Base-by-base conservation (phyloP, 1,139 yeast species). In the Hyphopichia wangnamkhiaoensis region DNA sequence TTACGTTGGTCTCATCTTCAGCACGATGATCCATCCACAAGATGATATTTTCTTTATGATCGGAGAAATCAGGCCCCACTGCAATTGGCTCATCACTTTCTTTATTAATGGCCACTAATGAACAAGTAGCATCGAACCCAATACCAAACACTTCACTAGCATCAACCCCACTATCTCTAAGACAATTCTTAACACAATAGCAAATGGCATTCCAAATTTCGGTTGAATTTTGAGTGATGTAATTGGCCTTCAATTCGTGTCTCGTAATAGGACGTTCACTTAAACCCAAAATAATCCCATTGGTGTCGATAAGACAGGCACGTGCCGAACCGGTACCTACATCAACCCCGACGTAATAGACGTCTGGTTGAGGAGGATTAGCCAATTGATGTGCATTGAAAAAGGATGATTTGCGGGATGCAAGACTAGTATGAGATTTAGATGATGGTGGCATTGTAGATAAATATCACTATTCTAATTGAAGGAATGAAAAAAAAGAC, bases 11-110 rank as follows among this genome's bases (percentile, higher is more conserved):
- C 61, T 91, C 96, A n/a, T 72, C 71, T n/a, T 74, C 82, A 1
- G 98, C 97, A 49, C 98, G 78, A 63, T 93, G 98, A 65, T 93
- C 98, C 97, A 93, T 91, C 98, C 98, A 93, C 43, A 93, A 68
- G 38, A 93, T 82, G 54, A 93, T 84, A 62, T 93, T 90, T 58
- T 91, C 95, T 47, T 76, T 76, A 31, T 69, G 52, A 54, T 88
- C 82, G 30, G 65, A 49, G 59, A 88, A 93, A 56, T 91, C 88
- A 1, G 98, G 98, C 12, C 98, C 98, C 13, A 91, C 98, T 0
- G 85, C 89, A 33, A 87, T 76, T 3, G 96, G 96, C 35, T 70
- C 61, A 54, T 86, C 90, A 30, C 76, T 69, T 16, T 71, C 61
- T 48, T 84, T 87, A 42, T 81, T 73, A 34, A 91, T 69, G 1